Base-by-base conservation (phyloP, 331 rosid species). In the Telfairia occidentalis region DNA sequence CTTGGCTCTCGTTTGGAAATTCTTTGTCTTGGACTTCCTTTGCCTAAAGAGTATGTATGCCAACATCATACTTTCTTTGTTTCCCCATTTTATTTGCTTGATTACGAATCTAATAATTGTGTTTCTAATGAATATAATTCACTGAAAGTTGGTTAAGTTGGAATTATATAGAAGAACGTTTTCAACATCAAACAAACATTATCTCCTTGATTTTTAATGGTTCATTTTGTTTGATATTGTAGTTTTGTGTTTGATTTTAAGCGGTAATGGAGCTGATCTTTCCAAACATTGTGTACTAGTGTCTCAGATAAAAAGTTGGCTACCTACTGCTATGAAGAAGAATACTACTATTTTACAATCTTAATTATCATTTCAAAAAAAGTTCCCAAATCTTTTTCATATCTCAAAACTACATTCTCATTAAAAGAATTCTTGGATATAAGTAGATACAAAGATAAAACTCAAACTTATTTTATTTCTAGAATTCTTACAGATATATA, bases 201-300 rank as follows among this genome's bases (percentile, higher is more conserved):
- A 46, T 46, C 19, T 5, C 52, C 52, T 15, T 46, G 52, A 23
- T 55, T 55, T 26, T 26, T 32, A 63, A 55, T n/a, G 48, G 34
- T n/a, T 67, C 2, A 5, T 11, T 43, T 23, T 71, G 15, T 72
- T 72, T 72, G 32, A 16, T 18, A 24, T 52, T 65, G 74, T 76
- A 90, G 96, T 18, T 86, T 90, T 2, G 93, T 85, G 59, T 76
- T 76, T 90, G 1, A 18, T 90, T 73, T 40, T 86, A 16, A 79
- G 76, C 40, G 90, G 89, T 18, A 85, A 88, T 80, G 96, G 89
- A 63, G 90, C 93, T 37, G 77, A 90, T 32, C 16, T 82, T 42
- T 87, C 90, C 64, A 86, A 90, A 66, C 91, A 90, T 48, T 90
- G 92, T 49, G 50, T 88, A 48, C 86, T 73, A 81, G 86, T 23